These are phyloP conservation scores for Vigna radiata DNA, from an alignment of 306 rosid genomes.

Conservation along the genomic window DNA sequence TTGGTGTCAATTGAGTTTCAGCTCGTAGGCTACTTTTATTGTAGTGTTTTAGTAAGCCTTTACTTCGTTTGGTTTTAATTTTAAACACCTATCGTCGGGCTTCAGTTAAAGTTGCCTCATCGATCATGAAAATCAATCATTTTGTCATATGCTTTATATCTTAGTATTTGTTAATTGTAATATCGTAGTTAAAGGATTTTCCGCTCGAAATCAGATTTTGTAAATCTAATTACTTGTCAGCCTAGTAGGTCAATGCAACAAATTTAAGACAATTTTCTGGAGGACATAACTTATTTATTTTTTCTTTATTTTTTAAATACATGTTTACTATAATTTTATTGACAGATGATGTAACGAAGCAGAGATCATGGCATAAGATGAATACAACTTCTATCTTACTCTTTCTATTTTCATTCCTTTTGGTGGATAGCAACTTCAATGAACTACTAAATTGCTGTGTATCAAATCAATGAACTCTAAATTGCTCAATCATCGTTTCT, in stretches of 20 bases:
- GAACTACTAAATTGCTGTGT: constrained; percentile 18
- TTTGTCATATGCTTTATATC: not conserved
- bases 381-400: not conserved
- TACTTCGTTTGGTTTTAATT: not conserved
- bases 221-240: not conserved
- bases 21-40: constrained; percentile 3
- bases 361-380: constrained; percentile 1
- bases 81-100: constrained; percentile 8
- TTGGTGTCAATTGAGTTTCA: not conserved
- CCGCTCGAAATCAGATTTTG: not conserved
- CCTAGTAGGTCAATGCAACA: not conserved
- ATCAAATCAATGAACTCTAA: constrained; percentile 20
- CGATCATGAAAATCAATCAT: not conserved
- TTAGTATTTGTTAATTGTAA: not conserved
- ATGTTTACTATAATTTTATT: not conserved
- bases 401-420: constrained; percentile 6
- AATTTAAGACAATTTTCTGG: constrained; percentile 20
- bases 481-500: constrained; percentile 28
- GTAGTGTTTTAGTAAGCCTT: not conserved
- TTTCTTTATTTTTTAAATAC: not conserved
- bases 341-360: not conserved
- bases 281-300: constrained; percentile 15
- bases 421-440: constrained; percentile 14
- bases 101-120: constrained; percentile 17
- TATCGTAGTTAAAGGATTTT: constrained; percentile 8